Base-by-base conservation (phyloP, 495 filamentous ascomycete species). In the Amniculicola lignicola region DNA sequence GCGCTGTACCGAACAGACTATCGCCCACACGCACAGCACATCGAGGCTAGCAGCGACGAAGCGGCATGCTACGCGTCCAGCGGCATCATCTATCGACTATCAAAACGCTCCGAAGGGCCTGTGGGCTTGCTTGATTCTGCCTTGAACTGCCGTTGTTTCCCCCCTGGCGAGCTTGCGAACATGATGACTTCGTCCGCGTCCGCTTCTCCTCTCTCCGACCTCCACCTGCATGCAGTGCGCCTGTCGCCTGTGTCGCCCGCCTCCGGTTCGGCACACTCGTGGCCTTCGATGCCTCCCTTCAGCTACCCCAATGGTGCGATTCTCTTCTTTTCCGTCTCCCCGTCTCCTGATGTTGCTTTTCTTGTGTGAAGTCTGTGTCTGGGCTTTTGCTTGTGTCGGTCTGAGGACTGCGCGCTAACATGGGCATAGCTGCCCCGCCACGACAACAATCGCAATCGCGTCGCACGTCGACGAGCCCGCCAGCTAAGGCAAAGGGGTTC, bases 261-360 rank as follows among this genome's bases (percentile, higher is more conserved):
- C 41, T 44, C 41, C 25, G 43, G 33, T 33, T 28, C 43, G 25
- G 33, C 43, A 22, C 6, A 22, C n/a, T 31, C 55, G 28, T 59
- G 56, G 56, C 1, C 41, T 24, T 46, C 56, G 31, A 53, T 58
- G 47, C 15, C 54, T 23, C 54, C 45, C 10, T 46, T 51, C 7
- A 18, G 21, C 1, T 29, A 29, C 14, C 1, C 38, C 22, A 54
- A 54, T 61, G 50, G 57, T 55, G 42, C 43, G 50, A 2, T 25
- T 24, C 5, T 39, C 21, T 47, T 28, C 24, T 23, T 16, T 12
- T 4, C 23, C 16, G 27, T 51, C 25, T 43, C 33, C 4, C 15
- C 12, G 16, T 31, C 10, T 51, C 44, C 37, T 43, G 36, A 38
- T 24, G 16, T n/a, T 22, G 14, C 25, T 51, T 22, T 46, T 21